A percentile compares a stretch with the other conserved stretches of the same genome.
Conservation (phyloP, 2,329 filamentous ascomycete genomes). For the Paraphoma sp. region DNA sequence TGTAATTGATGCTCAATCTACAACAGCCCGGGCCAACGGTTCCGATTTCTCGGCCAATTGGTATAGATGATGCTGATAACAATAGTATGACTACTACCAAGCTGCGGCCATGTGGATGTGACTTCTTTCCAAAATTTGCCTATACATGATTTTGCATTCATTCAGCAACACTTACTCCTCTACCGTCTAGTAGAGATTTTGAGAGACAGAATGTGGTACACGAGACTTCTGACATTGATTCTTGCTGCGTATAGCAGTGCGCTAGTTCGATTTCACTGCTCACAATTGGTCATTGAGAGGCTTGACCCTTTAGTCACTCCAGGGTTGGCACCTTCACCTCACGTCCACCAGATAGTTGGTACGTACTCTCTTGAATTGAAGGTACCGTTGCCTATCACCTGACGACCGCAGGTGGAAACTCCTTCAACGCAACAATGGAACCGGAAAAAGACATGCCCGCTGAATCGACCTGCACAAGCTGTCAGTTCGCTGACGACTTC, state of each 20-base stretch:
- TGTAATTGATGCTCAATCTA: slow-evolving; percentile 5
- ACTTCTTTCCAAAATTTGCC: background rate
- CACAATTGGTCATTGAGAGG: slow-evolving; percentile 27
- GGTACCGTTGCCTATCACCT: background rate
- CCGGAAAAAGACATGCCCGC: slow-evolving; percentile 22
- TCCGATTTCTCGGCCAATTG: background rate
- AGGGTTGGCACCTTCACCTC: slow-evolving; percentile 23
- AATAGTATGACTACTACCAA: background rate
- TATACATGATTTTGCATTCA: background rate
- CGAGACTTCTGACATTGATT: slow-evolving; percentile 14
- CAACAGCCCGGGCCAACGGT: background rate
- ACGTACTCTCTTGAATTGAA: background rate
- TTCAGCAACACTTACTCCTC: background rate
- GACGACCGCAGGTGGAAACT: slow-evolving; percentile 16
- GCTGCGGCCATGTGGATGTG: background rate
- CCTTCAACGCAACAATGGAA: slow-evolving; percentile 29
- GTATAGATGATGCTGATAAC: background rate
- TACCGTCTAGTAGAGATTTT: background rate
- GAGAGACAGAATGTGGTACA: slow-evolving; percentile 20
- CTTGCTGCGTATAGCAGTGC: slow-evolving; percentile 22
- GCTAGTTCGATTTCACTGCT: slow-evolving; percentile 31
- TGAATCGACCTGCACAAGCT: slow-evolving; percentile 25
- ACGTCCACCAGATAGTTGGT: slow-evolving; percentile 35
- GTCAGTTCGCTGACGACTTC: slow-evolving; percentile 23
- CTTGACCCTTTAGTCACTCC: slow-evolving; percentile 28